Conservation (phyloP, 768 basidiomycete genomes). For the Gloeophyllum trabeum region DNA sequence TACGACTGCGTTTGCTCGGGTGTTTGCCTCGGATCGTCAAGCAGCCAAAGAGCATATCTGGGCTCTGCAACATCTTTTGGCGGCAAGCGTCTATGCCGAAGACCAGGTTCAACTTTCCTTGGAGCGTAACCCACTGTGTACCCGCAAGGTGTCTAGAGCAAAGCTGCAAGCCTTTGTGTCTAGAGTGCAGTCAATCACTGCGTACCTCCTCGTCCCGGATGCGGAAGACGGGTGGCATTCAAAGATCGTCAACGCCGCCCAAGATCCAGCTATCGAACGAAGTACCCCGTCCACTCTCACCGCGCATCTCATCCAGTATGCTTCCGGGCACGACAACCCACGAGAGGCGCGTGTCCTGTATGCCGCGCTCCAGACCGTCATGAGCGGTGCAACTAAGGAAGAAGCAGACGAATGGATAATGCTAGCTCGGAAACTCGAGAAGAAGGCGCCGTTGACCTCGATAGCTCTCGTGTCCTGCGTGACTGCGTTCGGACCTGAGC, state of each 20-base stretch:
- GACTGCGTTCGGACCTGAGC: constrained; percentile 52
- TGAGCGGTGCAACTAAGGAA: constrained; percentile 42
- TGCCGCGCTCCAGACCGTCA: constrained; percentile 44
- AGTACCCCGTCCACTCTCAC: constrained; percentile 20
- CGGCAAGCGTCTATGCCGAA: constrained; percentile 47
- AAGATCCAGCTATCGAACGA: constrained; percentile 14
- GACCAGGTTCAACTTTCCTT: constrained; percentile 48
- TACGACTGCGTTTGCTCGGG: constrained; percentile 40
- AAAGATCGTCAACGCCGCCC: constrained; percentile 24
- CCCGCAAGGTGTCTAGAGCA: constrained; percentile 19
- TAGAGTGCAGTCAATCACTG: constrained; percentile 39
- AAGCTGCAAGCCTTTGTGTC: constrained; percentile 28
- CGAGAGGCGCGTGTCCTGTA: constrained; percentile 51
- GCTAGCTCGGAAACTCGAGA: constrained; percentile 55
- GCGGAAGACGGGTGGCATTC: constrained; percentile 41
- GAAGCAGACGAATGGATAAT: constrained; percentile 75
- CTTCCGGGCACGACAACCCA: constrained; percentile 29
- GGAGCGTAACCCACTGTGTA: constrained; percentile 37
- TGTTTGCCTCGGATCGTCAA: constrained; percentile 49
- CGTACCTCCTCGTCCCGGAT: constrained; percentile 49
- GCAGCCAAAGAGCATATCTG: constrained; percentile 47
- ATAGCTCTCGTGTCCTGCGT: constrained; percentile 57
- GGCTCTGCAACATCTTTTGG: constrained; percentile 60
- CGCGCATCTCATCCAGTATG: constrained; percentile 18
- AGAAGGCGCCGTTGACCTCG: constrained; percentile 53